Evolutionary conservation across 176 grass and related monocot genomes (phyloP).

Genomic region (Rhynchospora breviuscula): DNA sequence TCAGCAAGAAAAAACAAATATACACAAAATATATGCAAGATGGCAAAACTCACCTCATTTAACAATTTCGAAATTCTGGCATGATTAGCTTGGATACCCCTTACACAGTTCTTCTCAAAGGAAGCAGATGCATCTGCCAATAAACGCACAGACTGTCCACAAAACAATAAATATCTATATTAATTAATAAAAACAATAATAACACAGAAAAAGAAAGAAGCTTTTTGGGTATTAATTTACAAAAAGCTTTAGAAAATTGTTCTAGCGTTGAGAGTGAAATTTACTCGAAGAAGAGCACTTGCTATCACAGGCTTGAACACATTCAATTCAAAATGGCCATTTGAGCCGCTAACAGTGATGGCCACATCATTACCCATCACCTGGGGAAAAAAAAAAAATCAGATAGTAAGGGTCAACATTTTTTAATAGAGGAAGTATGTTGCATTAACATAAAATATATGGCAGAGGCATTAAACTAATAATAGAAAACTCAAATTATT

Average conservation of each 20-base stretch:
- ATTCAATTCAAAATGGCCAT: constrained; percentile 96
- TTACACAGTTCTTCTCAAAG: constrained; percentile 96
- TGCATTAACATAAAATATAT: neutral
- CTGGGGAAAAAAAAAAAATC: constrained; percentile 28
- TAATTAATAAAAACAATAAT: neutral
- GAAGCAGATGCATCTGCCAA: constrained; percentile 85
- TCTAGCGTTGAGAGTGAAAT: neutral
- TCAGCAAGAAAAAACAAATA: neutral
- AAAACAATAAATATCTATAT: neutral
- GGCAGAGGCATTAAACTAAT: neutral
- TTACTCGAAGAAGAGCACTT: constrained; percentile 85
- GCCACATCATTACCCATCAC: constrained; percentile 93
- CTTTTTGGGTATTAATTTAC: neutral
- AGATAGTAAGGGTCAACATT: neutral
- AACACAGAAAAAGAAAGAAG: constrained; percentile 21
- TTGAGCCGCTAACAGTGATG: constrained; percentile 80
- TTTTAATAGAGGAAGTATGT: neutral
- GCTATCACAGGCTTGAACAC: constrained; percentile 94
- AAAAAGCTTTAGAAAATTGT: neutral
- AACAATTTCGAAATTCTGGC: constrained; percentile 86
- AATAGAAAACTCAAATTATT: neutral
- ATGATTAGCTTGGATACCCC: constrained; percentile 88
- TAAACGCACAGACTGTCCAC: constrained; percentile 68
- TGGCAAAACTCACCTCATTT: constrained; percentile 59
- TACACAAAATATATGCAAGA: neutral